Base-by-base conservation (phyloP, 768 basidiomycete species). In the Termitomyces sp. region DNA sequence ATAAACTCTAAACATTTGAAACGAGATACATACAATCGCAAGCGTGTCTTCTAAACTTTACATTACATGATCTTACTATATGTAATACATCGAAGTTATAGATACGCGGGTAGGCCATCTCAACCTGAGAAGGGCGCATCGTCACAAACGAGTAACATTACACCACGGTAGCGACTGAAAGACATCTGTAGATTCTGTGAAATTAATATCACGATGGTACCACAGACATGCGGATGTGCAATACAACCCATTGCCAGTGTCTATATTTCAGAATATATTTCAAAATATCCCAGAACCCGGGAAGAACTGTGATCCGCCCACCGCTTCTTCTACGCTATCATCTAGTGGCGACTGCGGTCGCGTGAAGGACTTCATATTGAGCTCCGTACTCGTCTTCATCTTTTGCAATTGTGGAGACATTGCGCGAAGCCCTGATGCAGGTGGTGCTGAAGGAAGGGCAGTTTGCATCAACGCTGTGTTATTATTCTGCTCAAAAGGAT, bases 401-500 rank as follows among this genome's bases (percentile, higher is more conserved):
- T 60, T 60, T 43, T 60, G 63, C 14, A 50, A 16, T 24, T 40
- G 22, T 28, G 54, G 60, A 54, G 60, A 58, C 45, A 48, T 36
- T n/a, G 56, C 41, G 50, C 52, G 59, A 20, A 41, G 35, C 28
- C 57, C 57, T 14, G 54, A 55, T 14, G 61, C 41, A 26, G 65
- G 45, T 26, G 61, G 45, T 30, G 58, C 61, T 38, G 66, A 58
- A 26, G 58, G 52, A 26, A 58, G 54, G 6, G 56, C 47, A 28
- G 47, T 32, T 28, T 52, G 36, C 36, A 54, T 52, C 43, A 63
- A 46, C 26, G 32, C 40, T 14, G 58, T 40, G 47, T 71, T 67
- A 45, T 67, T 64, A 58, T 75, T 79, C 56, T 65, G 69, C 59
- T 70, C 68, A 60, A 79, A 79, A 1, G 78, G 77, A 54, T 79